A percentile compares a stretch with the other conserved stretches of the same genome.
Conservation (phyloP, 169 alveolate genomes). For the Eimeria tenella region DNA sequence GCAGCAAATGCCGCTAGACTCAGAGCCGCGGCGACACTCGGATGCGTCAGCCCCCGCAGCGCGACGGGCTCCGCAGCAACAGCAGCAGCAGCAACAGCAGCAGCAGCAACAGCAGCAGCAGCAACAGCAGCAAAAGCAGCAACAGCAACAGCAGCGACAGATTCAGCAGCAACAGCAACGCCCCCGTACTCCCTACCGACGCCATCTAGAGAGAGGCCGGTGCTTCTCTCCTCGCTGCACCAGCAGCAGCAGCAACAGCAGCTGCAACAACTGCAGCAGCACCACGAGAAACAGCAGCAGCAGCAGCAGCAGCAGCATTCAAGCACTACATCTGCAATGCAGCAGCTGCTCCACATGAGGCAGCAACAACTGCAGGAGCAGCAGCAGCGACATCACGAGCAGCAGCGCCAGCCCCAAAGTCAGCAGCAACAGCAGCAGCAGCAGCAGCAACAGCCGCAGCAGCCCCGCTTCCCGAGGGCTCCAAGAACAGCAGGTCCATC, state of each 20-base stretch:
- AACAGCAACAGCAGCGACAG: neutral
- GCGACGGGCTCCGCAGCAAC: neutral
- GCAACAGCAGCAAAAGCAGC: neutral
- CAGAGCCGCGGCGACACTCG: neutral
- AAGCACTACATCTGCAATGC: conserved; percentile 3
- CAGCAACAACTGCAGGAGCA: conserved; percentile 38
- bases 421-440: conserved; percentile 30
- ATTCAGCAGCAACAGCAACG: neutral
- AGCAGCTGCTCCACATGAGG: conserved; percentile 21
- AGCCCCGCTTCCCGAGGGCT: conserved; percentile 6
- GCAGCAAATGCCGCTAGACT: neutral
- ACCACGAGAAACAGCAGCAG: neutral
- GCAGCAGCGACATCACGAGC: neutral
- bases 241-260: conserved; percentile 25
- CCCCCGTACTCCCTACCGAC: conserved; percentile 3
- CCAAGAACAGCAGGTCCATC: conserved; percentile 4
- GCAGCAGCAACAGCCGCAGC: conserved; percentile 23
- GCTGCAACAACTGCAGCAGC: neutral
- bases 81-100: conserved; percentile 18
- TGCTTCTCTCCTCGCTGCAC: neutral
- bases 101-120: conserved; percentile 15
- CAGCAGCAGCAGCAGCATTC: conserved; percentile 25
- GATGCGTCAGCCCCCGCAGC: conserved; percentile 23
- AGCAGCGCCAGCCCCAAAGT: conserved; percentile 1
- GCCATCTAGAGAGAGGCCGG: neutral